Evolutionary conservation across 176 grass and related monocot species (phyloP).

Genomic region (Paspalum notatum): DNA sequence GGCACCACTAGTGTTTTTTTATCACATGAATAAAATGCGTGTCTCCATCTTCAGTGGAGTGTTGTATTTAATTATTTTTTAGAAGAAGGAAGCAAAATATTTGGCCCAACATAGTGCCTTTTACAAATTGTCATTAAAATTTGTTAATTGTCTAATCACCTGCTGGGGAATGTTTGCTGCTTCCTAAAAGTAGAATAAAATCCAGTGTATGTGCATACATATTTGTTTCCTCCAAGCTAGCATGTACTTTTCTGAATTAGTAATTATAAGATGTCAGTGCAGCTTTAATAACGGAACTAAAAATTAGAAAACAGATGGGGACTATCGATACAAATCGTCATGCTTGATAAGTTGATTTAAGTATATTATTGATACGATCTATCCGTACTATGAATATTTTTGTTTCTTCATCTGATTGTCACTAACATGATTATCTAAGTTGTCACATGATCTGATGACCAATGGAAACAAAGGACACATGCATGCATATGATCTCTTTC

Average conservation of each 20-base stretch:
- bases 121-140: neutral
- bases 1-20: neutral
- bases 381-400: conserved; percentile 29
- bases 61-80: neutral
- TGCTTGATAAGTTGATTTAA: conserved; percentile 27
- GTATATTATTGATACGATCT: neutral
- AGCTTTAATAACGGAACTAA: neutral
- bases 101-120: neutral
- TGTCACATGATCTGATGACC: conserved; percentile 21
- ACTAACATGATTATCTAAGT: neutral
- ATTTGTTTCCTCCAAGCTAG: neutral
- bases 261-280: neutral
- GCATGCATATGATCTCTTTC: conserved; percentile 14
- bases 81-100: neutral
- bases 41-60: conserved; percentile 9
- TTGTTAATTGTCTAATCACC: neutral
- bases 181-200: conserved; percentile 9
- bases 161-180: conserved; percentile 8
- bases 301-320: neutral
- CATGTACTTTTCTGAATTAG: conserved; percentile 5
- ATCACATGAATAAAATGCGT: conserved; percentile 14
- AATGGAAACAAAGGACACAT: conserved; percentile 18
- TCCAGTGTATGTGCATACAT: neutral
- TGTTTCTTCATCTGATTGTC: conserved; percentile 30
- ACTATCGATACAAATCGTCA: neutral